A percentile compares a stretch with the other conserved stretches of the same genome.
Evolutionary conservation across 2,329 filamentous ascomycete species (phyloP).

Genomic region (Pseudogymnoascus pannorum): DNA sequence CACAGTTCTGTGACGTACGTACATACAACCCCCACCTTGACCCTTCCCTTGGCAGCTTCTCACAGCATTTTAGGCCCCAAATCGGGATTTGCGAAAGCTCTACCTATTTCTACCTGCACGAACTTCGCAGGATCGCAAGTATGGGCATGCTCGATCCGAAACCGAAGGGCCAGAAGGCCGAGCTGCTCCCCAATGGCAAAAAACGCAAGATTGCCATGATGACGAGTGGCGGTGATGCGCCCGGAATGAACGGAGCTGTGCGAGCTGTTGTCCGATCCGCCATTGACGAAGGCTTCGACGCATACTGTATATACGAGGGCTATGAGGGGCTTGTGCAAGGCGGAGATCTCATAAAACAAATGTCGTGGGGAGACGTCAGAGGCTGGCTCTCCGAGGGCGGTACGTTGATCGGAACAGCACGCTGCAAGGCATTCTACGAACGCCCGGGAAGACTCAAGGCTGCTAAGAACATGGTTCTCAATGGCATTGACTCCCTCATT

Average conservation of each 20-base stretch:
- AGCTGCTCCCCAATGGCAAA: slow-evolving; percentile 19
- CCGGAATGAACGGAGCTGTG: slow-evolving; percentile 68
- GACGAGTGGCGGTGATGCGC: slow-evolving; percentile 68
- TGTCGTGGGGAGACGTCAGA: slow-evolving; percentile 89
- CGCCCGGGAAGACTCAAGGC: slow-evolving; percentile 74
- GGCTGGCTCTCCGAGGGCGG: slow-evolving; percentile 92
- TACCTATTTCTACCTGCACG: not conserved
- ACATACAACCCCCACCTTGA: slow-evolving; percentile 1
- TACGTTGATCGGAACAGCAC: slow-evolving; percentile 89
- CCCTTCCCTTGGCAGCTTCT: not conserved
- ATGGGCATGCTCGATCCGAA: slow-evolving; percentile 4
- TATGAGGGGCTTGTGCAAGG: slow-evolving; percentile 93
- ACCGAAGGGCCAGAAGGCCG: not conserved
- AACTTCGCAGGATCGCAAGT: not conserved
- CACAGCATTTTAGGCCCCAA: not conserved
- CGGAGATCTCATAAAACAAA: slow-evolving; percentile 77
- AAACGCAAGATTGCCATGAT: slow-evolving; percentile 53
- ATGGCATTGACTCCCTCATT: slow-evolving; percentile 90
- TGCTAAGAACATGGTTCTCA: slow-evolving; percentile 88
- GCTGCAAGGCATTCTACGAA: slow-evolving; percentile 88
- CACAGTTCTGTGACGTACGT: slow-evolving; percentile 4
- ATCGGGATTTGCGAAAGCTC: not conserved
- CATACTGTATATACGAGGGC: slow-evolving; percentile 81
- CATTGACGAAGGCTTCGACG: slow-evolving; percentile 74
- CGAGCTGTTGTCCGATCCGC: slow-evolving; percentile 80